phyloP scores from a whole-genome alignment of 306 rosid genomes.

The Acacia melanoxylon region DNA sequence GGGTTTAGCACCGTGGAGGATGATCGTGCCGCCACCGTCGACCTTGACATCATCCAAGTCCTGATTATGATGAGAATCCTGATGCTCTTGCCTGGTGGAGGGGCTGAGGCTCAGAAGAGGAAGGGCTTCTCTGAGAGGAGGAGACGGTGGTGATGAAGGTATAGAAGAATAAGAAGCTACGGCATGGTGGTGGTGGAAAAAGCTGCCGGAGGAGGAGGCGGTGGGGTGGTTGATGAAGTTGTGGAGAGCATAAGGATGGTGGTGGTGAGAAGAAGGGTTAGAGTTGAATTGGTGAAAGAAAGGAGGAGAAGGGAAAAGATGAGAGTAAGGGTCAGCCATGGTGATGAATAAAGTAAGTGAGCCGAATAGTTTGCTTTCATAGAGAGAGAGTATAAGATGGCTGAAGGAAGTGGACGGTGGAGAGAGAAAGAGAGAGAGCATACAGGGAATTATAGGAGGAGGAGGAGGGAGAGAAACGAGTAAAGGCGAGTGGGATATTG shows the following conservation, averaged over 20 bases:
- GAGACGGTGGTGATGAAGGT: slow-evolving; percentile 52
- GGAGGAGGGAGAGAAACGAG: slow-evolving; percentile 9
- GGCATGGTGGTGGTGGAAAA: slow-evolving; percentile 15
- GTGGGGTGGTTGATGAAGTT: slow-evolving; percentile 24
- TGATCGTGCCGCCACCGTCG: slow-evolving; percentile 1
- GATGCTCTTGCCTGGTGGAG: slow-evolving; percentile 39
- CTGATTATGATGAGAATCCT: background rate
- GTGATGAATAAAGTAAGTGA: slow-evolving; percentile 34
- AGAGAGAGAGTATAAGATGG: slow-evolving; percentile 74
- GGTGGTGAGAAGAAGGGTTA: background rate
- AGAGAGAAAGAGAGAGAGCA: slow-evolving; percentile 34
- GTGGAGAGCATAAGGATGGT: slow-evolving; percentile 15
- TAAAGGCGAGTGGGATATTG: slow-evolving; percentile 24
- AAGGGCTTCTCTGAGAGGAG: slow-evolving; percentile 82
- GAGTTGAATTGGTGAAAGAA: slow-evolving; percentile 42
- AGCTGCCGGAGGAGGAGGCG: background rate
- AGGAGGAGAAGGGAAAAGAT: slow-evolving; percentile 37
- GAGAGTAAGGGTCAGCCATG: slow-evolving; percentile 53
- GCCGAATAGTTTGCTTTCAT: slow-evolving; percentile 57
- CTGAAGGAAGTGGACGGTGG: slow-evolving; percentile 84
- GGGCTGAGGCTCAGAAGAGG: slow-evolving; percentile 69
- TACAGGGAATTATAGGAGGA: background rate
- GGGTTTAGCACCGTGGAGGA: background rate
- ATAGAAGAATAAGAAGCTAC: background rate
- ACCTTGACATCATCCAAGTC: background rate